phyloP scores from a whole-genome alignment of 2,329 filamentous ascomycete genomes.

The Fusarium continuum region DNA sequence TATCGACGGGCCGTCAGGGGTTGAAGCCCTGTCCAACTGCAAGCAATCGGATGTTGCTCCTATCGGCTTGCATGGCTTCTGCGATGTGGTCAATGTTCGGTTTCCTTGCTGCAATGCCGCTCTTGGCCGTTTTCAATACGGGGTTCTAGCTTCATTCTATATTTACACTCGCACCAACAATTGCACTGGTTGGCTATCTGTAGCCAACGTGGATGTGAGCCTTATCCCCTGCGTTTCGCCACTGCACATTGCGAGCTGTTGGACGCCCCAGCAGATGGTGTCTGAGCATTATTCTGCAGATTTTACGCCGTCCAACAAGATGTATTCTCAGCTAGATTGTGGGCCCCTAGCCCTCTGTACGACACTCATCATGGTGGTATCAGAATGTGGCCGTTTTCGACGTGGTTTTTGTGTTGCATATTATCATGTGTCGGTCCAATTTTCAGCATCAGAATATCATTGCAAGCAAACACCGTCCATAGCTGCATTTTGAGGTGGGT shows the following conservation, averaged over 20 bases:
- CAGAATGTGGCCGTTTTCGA: conserved; percentile 4
- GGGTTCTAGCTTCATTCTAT: conserved; percentile 23
- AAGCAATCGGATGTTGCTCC: conserved; percentile 16
- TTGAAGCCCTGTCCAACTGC: conserved; percentile 1
- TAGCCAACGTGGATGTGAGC: neutral
- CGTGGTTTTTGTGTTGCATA: conserved; percentile 4
- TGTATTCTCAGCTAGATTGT: conserved; percentile 2
- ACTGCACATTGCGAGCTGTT: neutral
- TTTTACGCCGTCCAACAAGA: neutral
- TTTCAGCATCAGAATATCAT: neutral
- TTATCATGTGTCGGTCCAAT: conserved; percentile 2
- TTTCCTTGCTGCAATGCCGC: conserved; percentile 9
- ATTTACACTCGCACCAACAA: conserved; percentile 30
- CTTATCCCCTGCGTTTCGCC: conserved; percentile 11
- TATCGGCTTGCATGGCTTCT: conserved; percentile 20
- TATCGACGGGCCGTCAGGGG: conserved; percentile 9
- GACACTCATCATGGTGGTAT: conserved; percentile 5
- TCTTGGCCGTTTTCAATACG: conserved; percentile 22
- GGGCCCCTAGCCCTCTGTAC: conserved; percentile 4
- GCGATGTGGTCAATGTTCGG: neutral
- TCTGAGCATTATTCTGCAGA: neutral
- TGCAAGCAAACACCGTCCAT: conserved; percentile 10
- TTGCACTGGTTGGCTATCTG: conserved; percentile 13
- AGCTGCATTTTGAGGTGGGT: conserved; percentile 11
- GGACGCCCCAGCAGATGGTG: neutral